Evolutionary conservation across 1,139 yeast species (phyloP).

Genomic region (Spathaspora jeffriesii): DNA sequence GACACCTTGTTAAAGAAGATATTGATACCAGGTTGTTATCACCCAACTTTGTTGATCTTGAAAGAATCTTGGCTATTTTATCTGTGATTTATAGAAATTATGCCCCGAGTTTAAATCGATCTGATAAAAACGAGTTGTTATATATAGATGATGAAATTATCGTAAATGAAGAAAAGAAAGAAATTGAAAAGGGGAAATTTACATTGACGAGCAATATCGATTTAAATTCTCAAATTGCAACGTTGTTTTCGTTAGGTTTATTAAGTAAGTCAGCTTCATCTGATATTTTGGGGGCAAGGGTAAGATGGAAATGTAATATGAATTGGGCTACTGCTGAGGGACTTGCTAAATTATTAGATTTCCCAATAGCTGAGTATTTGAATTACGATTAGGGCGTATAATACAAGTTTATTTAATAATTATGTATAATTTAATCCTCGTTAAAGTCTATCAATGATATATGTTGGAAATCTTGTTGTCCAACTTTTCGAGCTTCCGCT

Average conservation of each 20-base stretch:
- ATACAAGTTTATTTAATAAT: neutral
- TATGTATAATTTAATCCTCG: neutral
- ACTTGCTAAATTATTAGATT: constrained; percentile 53
- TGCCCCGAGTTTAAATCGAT: constrained; percentile 28
- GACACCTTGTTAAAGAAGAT: constrained; percentile 43
- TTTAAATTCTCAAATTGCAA: constrained; percentile 59
- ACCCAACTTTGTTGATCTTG: constrained; percentile 66
- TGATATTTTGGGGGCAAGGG: constrained; percentile 61
- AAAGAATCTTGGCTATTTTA: constrained; percentile 65
- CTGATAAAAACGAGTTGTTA: constrained; percentile 24
- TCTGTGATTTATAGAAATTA: constrained; percentile 55
- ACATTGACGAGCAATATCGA: constrained; percentile 45
- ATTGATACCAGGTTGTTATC: constrained; percentile 57
- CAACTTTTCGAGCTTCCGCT: constrained; percentile 43
- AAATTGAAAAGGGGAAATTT: constrained; percentile 31
- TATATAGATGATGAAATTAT: constrained; percentile 28
- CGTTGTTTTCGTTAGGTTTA: constrained; percentile 56
- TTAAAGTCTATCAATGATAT: constrained; percentile 24
- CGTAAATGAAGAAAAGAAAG: constrained; percentile 30
- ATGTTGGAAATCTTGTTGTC: constrained; percentile 26
- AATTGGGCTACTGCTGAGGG: constrained; percentile 52
- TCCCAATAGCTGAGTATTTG: constrained; percentile 56
- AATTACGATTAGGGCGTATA: constrained; percentile 17
- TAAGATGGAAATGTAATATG: constrained; percentile 66
- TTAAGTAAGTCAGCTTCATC: constrained; percentile 48